A percentile compares a stretch with the other conserved stretches of the same genome.
Conservation (phyloP, 1,284 basidiomycete species). For the Pseudomicrostroma phylloplanum region DNA sequence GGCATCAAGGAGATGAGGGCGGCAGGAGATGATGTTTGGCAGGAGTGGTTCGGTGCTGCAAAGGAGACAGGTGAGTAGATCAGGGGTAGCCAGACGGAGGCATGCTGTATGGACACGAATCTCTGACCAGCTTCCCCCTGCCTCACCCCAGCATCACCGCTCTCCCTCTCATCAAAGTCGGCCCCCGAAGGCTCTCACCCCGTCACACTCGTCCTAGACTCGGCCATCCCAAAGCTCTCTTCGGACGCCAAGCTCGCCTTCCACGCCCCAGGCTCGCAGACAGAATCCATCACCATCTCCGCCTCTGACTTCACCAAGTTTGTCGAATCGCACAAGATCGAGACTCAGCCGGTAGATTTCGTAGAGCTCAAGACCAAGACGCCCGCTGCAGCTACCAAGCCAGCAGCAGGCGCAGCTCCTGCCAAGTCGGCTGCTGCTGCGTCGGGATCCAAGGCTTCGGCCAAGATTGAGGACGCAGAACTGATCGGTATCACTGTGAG, state of each 20-base stretch:
- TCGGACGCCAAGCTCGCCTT: conserved; percentile 22
- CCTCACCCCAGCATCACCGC: conserved; percentile 3
- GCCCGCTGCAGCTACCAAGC: conserved; percentile 21
- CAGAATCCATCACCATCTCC: conserved; percentile 39
- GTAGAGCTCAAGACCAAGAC: conserved; percentile 21
- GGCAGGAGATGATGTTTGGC: conserved; percentile 78
- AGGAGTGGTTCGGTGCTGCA: conserved; percentile 73
- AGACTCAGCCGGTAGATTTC: conserved; percentile 36
- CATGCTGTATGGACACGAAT: conserved; percentile 25
- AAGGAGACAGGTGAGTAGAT: conserved; percentile 72
- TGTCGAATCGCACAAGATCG: conserved; percentile 33
- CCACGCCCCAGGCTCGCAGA: conserved; percentile 30
- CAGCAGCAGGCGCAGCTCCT: conserved; percentile 19
- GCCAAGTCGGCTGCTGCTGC: conserved; percentile 15
- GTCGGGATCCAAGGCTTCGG: conserved; percentile 24
- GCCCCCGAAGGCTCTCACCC: conserved; percentile 4
- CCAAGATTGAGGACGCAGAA: conserved; percentile 46
- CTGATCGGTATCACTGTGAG: conserved; percentile 49
- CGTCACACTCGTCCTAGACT: conserved; percentile 7
- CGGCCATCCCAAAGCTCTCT: neutral
- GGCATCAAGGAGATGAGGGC: conserved; percentile 81
- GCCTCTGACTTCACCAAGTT: conserved; percentile 35
- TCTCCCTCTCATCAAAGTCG: neutral
- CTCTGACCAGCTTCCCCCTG: conserved; percentile 29
- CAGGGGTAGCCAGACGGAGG: neutral